Conservation (phyloP, 2,329 filamentous ascomycete species). For the Saccharata proteae region DNA sequence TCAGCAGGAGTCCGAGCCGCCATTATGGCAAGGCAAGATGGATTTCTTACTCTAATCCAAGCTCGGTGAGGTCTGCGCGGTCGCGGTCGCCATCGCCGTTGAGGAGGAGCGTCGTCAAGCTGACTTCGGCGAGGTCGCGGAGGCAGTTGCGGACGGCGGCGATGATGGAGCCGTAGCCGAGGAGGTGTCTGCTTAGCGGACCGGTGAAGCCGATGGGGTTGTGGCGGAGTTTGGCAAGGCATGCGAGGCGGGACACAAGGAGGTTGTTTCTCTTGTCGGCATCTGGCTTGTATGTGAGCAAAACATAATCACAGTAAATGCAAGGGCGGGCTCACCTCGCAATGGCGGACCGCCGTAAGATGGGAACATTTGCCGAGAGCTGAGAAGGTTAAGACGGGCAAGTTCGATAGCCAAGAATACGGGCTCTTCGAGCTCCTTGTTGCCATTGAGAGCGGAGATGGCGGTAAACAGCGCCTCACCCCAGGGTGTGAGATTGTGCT, state of each 20-base stretch:
- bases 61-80: constrained; percentile 42
- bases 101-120: constrained; percentile 68
- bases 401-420: constrained; percentile 78
- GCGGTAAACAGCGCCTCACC: constrained; percentile 66
- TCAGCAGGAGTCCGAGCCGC: constrained; percentile 23
- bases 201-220: constrained; percentile 84
- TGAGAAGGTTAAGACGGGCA: constrained; percentile 65
- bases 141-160: constrained; percentile 67
- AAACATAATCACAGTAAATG: neutral
- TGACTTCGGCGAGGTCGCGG: constrained; percentile 73
- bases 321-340: constrained; percentile 30
- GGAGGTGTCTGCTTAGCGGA: constrained; percentile 77
- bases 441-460: constrained; percentile 48
- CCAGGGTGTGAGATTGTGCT: constrained; percentile 73
- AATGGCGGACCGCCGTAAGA: constrained; percentile 46
- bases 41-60: constrained; percentile 57
- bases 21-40: constrained; percentile 21
- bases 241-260: constrained; percentile 76
- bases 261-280: constrained; percentile 68
- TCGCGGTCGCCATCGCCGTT: constrained; percentile 66
- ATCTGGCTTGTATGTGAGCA: no score
- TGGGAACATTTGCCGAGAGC: constrained; percentile 52
- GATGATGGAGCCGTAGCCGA: constrained; percentile 76
- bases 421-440: constrained; percentile 57
- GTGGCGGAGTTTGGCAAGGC: constrained; percentile 70